Conservation (phyloP, 2,329 filamentous ascomycete genomes). For the Diaporthe sp. region DNA sequence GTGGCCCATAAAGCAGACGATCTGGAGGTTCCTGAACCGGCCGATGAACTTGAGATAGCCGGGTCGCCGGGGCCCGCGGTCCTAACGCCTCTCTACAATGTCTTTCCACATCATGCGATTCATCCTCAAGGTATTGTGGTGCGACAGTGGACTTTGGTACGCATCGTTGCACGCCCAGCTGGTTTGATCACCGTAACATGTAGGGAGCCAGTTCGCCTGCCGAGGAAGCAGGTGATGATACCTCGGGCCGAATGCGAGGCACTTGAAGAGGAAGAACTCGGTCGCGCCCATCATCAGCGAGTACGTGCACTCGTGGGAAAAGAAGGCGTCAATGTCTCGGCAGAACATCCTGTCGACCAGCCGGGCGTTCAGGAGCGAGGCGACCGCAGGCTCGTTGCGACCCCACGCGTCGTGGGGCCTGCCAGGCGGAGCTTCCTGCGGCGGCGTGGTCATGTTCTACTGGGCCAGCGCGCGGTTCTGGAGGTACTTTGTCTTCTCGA, state of each 20-base stretch:
- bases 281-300: conserved; percentile 19
- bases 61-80: background rate
- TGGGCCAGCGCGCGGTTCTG: conserved; percentile 16
- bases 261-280: conserved; percentile 20
- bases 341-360: background rate
- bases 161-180: background rate
- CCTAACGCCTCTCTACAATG: background rate
- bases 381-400: background rate
- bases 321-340: conserved; percentile 6
- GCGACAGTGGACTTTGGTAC: background rate
- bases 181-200: background rate
- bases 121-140: background rate
- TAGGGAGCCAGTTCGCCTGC: conserved; percentile 1
- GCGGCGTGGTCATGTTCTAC: background rate
- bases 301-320: conserved; percentile 17
- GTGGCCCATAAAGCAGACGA: conserved; percentile 13
- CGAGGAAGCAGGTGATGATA: conserved; percentile 12
- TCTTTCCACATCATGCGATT: background rate
- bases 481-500: conserved; percentile 13
- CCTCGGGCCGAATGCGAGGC: background rate
- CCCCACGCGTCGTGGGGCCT: background rate
- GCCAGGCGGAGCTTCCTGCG: background rate
- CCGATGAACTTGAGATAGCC: conserved; percentile 24
- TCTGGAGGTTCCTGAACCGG: conserved; percentile 4
- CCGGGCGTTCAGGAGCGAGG: conserved; percentile 11